Evolutionary conservation across 2,329 filamentous ascomycete genomes (phyloP).

Genomic region (Colletotrichum limetticola): DNA sequence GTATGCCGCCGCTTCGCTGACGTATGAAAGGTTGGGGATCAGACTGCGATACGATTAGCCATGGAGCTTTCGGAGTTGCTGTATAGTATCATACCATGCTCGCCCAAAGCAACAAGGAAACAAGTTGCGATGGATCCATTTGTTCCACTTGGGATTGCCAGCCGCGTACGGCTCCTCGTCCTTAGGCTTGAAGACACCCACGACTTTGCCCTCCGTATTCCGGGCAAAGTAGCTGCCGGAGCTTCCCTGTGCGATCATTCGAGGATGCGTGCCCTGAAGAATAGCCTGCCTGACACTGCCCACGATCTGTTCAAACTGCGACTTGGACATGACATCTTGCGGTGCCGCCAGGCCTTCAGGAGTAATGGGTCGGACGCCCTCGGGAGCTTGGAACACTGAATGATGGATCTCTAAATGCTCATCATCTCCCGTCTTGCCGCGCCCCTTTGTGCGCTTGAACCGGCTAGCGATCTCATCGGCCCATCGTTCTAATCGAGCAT

Average conservation of each 20-base stretch:
- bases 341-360: conserved; percentile 76
- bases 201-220: conserved; percentile 90
- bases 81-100: conserved; percentile 72
- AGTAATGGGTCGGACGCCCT: conserved; percentile 84
- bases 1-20: conserved; percentile 97
- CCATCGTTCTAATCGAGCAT: conserved; percentile 94
- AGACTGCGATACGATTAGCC: conserved; percentile 59
- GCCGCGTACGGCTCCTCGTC: conserved; percentile 98
- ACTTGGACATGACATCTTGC: conserved; percentile 76
- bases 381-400: conserved; percentile 94
- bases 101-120: conserved; percentile 98
- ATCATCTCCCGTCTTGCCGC: conserved; percentile 79
- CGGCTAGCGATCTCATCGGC: conserved; percentile 97
- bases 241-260: conserved; percentile 96
- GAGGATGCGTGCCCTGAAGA: conserved; percentile 89
- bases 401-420: conserved; percentile 95
- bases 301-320: conserved; percentile 87
- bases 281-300: conserved; percentile 93
- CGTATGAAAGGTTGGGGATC: conserved; percentile 97
- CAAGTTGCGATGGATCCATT: conserved; percentile 98
- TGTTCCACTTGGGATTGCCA: conserved; percentile 98
- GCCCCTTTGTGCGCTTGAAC: conserved; percentile 87
- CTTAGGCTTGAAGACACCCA: conserved; percentile 98
- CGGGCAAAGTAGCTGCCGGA: conserved; percentile 98
- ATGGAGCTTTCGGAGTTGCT: neutral